These are phyloP conservation scores for Candida sanyaensis DNA, from an alignment of 1,139 yeast genomes.

Conservation along the genomic window DNA sequence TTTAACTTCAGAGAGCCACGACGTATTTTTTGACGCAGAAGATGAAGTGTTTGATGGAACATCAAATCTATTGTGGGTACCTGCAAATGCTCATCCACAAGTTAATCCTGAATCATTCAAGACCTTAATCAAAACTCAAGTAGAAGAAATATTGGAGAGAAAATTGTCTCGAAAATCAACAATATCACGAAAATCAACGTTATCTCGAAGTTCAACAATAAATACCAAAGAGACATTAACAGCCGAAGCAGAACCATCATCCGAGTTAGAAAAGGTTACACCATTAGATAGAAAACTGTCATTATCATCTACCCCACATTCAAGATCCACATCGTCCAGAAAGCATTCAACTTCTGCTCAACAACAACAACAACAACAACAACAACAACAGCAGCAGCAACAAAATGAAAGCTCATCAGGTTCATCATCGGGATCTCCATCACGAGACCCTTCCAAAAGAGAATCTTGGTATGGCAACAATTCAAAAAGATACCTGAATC, in stretches of 20 bases:
- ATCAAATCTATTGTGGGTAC: slow-evolving; percentile 75
- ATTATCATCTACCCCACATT: background rate
- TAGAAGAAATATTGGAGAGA: slow-evolving; percentile 67
- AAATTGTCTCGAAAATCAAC: slow-evolving; percentile 22
- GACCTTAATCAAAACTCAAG: slow-evolving; percentile 76
- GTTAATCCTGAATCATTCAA: slow-evolving; percentile 90
- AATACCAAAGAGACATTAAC: slow-evolving; percentile 1
- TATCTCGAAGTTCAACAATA: slow-evolving; percentile 18
- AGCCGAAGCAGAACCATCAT: background rate
- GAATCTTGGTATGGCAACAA: slow-evolving; percentile 15
- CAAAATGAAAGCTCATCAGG: slow-evolving; percentile 6
- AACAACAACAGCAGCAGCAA: background rate
- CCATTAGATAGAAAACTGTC: slow-evolving; percentile 1
- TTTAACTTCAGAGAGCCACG: slow-evolving; percentile 17
- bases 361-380: slow-evolving; percentile 2
- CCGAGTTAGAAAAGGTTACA: slow-evolving; percentile 4
- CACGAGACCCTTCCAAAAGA: slow-evolving; percentile 12
- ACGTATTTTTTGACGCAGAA: slow-evolving; percentile 28
- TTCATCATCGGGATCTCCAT: slow-evolving; percentile 15
- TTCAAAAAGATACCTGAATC: slow-evolving; percentile 36
- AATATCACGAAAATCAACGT: slow-evolving; percentile 34
- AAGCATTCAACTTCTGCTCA: background rate
- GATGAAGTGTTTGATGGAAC: slow-evolving; percentile 28
- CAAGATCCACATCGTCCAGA: slow-evolving; percentile 5
- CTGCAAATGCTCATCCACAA: slow-evolving; percentile 91